A percentile compares a stretch with the other conserved stretches of the same genome.
These are phyloP conservation scores for Kwoniella heveanensis DNA, from an alignment of 768 basidiomycete genomes.

Conservation along the genomic window DNA sequence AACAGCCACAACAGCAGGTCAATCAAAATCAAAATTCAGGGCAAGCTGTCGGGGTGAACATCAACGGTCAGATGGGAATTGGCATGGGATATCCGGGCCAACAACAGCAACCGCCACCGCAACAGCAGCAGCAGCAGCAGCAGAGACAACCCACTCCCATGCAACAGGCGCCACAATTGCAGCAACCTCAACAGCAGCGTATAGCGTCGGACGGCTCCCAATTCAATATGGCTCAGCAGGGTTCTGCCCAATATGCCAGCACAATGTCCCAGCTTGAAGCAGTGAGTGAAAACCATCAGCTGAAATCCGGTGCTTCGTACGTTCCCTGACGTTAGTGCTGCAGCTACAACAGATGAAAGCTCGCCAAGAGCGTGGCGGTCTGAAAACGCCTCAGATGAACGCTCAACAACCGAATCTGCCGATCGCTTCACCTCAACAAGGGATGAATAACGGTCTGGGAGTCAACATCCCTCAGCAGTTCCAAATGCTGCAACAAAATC, in stretches of 20 bases:
- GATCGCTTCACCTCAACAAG: constrained; percentile 31
- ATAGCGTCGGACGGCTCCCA: constrained; percentile 11
- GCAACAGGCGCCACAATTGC: constrained; percentile 7
- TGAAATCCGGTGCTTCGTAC: too few relatives aligned
- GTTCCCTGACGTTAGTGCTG: too few relatives aligned
- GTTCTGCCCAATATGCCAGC: constrained; percentile 7
- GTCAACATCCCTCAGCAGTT: constrained; percentile 16
- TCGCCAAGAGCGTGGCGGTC: constrained; percentile 31
- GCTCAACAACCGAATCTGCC: constrained; percentile 19
- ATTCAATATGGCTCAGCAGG: constrained; percentile 16
- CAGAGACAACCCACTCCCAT: constrained; percentile 8
- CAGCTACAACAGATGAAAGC: constrained; percentile 48
- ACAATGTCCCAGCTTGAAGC: constrained; percentile 40
- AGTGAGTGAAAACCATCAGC: constrained; percentile 18
- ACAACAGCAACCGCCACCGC: constrained; percentile 13
- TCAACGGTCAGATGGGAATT: constrained; percentile 1
- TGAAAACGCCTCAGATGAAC: constrained; percentile 34
- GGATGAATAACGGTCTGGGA: constrained; percentile 5
- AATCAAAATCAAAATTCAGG: neutral
- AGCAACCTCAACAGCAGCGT: constrained; percentile 13
- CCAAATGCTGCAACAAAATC: constrained; percentile 28
- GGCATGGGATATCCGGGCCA: constrained; percentile 1
- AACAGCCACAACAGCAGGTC: neutral
- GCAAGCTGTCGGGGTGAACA: neutral
- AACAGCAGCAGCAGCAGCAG: constrained; percentile 13